Base-by-base conservation (phyloP, 1,284 basidiomycete genomes). In the Irpex sp. region DNA sequence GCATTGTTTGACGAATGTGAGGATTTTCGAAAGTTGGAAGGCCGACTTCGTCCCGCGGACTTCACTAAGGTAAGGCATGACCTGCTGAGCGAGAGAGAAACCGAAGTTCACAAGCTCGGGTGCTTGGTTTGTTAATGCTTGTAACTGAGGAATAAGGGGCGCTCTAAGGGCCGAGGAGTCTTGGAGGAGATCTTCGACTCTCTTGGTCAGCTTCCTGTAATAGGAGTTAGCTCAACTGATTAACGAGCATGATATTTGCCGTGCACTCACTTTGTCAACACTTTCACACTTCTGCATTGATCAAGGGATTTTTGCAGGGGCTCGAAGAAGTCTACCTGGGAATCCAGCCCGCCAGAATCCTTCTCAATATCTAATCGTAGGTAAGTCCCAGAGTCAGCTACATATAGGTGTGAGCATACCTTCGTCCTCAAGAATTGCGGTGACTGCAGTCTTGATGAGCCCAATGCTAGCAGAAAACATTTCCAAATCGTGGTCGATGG, bases 391-490 rank as follows among this genome's bases (percentile, higher is more conserved):
- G 51, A 33, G 33, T 37, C 35, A 13, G 7, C 15, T 9, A 15
- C 13, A 49, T 17, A 15, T 26, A 58, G 26, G 31, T 49, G n/a
- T 58, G 2, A 26, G 11, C 79, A 60, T 64, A 91, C 92, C 93
- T 64, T 90, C 86, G 68, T 97, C 95, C 65, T 86, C 83, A 54
- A 93, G 72, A 37, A 93, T 79, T 1, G 80, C 79, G 17, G 84
- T 79, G n/a, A 97, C 84, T 4, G 90, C 88, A 4, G 94, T 94
- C 78, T 94, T 93, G 39, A 92, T 88, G 64, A 95, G 84, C 1
- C 92, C 93, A 59, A 97, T 85, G 1, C 94, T 93, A 6, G 94
- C 94, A 31, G 92, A 87, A 73, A 97, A 95, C 74, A 92, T 91
- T 74, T 98, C 95, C 6, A 98, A 81, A 75, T 98, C 95, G 66